Percentiles rank a stretch among this genome's conserved stretches.
These are phyloP conservation scores for Adiantum capillusveneris DNA, from an alignment of 75 land plant species.

Conservation along the genomic window DNA sequence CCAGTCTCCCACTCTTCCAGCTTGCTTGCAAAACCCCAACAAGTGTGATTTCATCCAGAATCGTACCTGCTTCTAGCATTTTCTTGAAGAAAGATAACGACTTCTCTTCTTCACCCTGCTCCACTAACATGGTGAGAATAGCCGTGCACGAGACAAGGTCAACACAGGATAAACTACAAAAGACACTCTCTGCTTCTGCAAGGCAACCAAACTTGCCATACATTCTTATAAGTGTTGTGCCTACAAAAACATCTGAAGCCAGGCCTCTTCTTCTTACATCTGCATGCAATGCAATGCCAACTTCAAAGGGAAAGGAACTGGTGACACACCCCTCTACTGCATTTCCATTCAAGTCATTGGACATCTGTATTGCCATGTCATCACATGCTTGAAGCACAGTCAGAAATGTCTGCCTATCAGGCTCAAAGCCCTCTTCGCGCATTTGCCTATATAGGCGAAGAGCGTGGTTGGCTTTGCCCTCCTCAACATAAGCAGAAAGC, in stretches of 20 bases:
- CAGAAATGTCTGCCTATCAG: constrained; percentile 7
- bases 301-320: background rate
- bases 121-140: too few relatives aligned
- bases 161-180: background rate
- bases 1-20: too few relatives aligned
- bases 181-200: background rate
- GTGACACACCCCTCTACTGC: background rate
- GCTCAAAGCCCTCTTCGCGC: constrained; percentile 7
- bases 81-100: too few relatives aligned
- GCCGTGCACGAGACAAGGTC: too few relatives aligned
- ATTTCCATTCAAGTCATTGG: background rate
- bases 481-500: constrained; percentile 3
- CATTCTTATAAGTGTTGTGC: background rate
- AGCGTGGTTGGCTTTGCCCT: constrained; percentile 1
- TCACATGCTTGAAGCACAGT: constrained; percentile 10
- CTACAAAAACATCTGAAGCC: background rate
- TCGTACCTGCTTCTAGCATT: too few relatives aligned
- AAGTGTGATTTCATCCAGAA: too few relatives aligned
- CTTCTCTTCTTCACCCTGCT: too few relatives aligned
- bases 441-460: constrained; percentile 1
- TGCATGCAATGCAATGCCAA: background rate
- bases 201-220: background rate
- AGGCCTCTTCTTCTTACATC: background rate
- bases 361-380: background rate
- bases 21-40: too few relatives aligned